Conservation (phyloP, 2,329 filamentous ascomycete species). For the Claviceps paspali region DNA sequence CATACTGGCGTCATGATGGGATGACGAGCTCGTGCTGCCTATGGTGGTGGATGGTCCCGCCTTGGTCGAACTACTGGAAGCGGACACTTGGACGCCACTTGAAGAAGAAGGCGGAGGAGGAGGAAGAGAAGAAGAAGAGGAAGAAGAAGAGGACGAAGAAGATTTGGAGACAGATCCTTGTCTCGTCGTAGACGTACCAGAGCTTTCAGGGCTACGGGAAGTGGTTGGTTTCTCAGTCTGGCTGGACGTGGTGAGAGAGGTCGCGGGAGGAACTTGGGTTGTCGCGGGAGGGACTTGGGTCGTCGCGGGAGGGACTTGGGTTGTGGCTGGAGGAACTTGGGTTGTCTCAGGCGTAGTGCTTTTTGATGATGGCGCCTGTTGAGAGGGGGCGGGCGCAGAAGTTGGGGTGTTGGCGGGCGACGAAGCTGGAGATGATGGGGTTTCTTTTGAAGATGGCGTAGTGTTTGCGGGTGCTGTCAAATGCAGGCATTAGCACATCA, state of each 20-base stretch:
- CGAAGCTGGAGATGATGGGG: not conserved
- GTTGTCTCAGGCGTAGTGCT: slow-evolving; percentile 1
- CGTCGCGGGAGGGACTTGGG: slow-evolving; percentile 4
- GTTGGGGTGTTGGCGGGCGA: not conserved
- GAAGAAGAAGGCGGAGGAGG: slow-evolving; percentile 10
- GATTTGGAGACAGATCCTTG: slow-evolving; percentile 16
- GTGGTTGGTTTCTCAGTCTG: slow-evolving; percentile 3
- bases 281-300: slow-evolving; percentile 4
- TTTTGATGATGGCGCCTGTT: slow-evolving; percentile 1
- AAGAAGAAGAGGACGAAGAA: slow-evolving; percentile 7
- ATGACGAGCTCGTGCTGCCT: not conserved
- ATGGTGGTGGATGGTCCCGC: slow-evolving; percentile 9
- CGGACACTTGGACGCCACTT: slow-evolving; percentile 14
- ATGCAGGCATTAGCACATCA: not conserved
- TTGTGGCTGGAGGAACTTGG: slow-evolving; percentile 4
- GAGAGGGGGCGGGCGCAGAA: not conserved
- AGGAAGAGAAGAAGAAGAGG: slow-evolving; percentile 7
- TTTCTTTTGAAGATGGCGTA: not conserved
- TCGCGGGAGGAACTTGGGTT: slow-evolving; percentile 3
- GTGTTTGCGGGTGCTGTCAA: not conserved
- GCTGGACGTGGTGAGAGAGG: not conserved
- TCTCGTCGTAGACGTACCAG: slow-evolving; percentile 15
- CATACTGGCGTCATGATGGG: slow-evolving; percentile 17
- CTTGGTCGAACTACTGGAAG: slow-evolving; percentile 14
- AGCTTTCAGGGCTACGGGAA: slow-evolving; percentile 7